Evolutionary conservation across 768 basidiomycete genomes (phyloP).

Genomic region (Amanita pseudoporphyria): DNA sequence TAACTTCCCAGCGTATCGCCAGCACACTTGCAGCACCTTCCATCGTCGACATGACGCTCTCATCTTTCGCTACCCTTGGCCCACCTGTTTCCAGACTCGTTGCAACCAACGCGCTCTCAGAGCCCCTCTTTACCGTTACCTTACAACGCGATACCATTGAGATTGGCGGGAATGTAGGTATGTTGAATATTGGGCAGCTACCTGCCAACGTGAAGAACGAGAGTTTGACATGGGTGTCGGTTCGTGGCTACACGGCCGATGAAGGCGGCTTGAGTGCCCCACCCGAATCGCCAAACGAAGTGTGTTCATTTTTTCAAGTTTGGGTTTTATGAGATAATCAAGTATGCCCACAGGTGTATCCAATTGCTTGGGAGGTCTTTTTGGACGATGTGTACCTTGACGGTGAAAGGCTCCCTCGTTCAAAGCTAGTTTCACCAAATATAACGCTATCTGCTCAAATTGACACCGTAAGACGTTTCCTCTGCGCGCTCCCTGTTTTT

Average conservation of each 20-base stretch:
- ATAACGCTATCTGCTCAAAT: constrained; percentile 56
- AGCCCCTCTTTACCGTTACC: constrained; percentile 45
- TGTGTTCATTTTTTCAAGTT: constrained; percentile 18
- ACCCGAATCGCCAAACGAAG: constrained; percentile 50
- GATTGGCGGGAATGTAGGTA: constrained; percentile 58
- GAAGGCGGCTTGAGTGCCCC: constrained; percentile 51
- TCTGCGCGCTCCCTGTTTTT: background rate
- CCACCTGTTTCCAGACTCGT: constrained; percentile 41
- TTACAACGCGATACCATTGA: constrained; percentile 63
- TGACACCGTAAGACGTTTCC: constrained; percentile 47
- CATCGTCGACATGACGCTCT: constrained; percentile 19
- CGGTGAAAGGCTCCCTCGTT: constrained; percentile 48
- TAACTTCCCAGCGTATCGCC: constrained; percentile 6
- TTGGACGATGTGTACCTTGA: constrained; percentile 68
- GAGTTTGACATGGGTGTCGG: constrained; percentile 54
- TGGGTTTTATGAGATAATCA: constrained; percentile 1
- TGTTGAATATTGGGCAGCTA: constrained; percentile 57
- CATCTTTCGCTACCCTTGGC: constrained; percentile 31
- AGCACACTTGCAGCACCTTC: too few species aligned
- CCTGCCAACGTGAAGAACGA: constrained; percentile 38
- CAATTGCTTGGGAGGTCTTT: constrained; percentile 63
- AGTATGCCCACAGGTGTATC: constrained; percentile 35
- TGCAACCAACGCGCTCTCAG: constrained; percentile 22
- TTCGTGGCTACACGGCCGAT: constrained; percentile 41
- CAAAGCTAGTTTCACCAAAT: constrained; percentile 33